Evolutionary conservation across 2,329 filamentous ascomycete genomes (phyloP).

Genomic region (Coccinonectria pachysandricola): DNA sequence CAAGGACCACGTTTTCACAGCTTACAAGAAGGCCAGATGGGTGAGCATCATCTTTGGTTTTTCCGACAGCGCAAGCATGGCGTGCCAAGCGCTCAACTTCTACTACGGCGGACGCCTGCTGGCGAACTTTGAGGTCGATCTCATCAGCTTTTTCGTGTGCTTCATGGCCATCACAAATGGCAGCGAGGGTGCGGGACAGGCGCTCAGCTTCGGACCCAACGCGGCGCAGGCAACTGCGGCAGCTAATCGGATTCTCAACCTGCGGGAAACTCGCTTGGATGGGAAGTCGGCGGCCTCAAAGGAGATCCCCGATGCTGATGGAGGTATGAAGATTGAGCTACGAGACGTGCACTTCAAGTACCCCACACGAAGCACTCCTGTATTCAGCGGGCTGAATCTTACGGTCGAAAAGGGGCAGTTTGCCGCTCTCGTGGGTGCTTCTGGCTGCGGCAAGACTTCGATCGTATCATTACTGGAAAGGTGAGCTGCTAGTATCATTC

Average conservation of each 20-base stretch:
- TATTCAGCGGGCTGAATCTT: conserved; percentile 53
- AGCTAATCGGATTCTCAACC: conserved; percentile 48
- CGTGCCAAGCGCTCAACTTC: conserved; percentile 53
- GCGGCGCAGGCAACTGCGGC: conserved; percentile 49
- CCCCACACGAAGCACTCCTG: conserved; percentile 43
- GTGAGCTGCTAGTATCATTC: too few species aligned
- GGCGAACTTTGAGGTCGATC: conserved; percentile 35
- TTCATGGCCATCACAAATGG: conserved; percentile 60
- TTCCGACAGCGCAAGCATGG: conserved; percentile 56
- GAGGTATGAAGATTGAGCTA: conserved; percentile 47
- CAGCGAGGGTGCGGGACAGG: conserved; percentile 55
- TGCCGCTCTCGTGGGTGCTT: conserved; percentile 58
- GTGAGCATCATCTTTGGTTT: conserved; percentile 57
- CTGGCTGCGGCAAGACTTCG: conserved; percentile 63
- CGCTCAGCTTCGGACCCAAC: conserved; percentile 58
- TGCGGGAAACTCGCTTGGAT: conserved; percentile 32
- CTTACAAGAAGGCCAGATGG: conserved; percentile 51
- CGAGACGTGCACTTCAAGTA: conserved; percentile 50
- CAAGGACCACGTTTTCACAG: conserved; percentile 44
- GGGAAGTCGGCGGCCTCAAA: conserved; percentile 22
- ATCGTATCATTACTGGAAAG: conserved; percentile 54
- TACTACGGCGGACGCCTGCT: conserved; percentile 57
- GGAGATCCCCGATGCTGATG: conserved; percentile 33
- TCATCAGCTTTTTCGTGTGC: conserved; percentile 41
- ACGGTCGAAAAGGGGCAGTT: conserved; percentile 60